Conservation (phyloP, 2,329 filamentous ascomycete genomes). For the Aspergillus oerlinghausenensis region DNA sequence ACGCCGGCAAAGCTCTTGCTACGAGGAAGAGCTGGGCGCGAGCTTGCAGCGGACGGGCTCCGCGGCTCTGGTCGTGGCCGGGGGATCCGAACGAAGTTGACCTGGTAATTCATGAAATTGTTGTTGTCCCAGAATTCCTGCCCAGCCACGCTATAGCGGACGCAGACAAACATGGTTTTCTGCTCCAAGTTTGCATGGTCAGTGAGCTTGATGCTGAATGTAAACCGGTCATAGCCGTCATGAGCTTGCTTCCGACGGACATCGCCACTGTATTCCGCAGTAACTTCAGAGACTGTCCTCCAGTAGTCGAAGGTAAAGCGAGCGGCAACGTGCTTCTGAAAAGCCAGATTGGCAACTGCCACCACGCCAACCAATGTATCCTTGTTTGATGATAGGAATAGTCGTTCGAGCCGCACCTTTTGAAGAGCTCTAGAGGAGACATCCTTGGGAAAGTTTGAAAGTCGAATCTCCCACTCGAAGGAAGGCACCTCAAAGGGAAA, state of each 20-base stretch:
- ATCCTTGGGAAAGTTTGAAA: constrained; percentile 76
- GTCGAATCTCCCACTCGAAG: constrained; percentile 81
- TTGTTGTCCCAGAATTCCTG: constrained; percentile 97
- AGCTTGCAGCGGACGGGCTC: constrained; percentile 47
- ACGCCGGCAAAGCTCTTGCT: constrained; percentile 57
- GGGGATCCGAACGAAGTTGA: constrained; percentile 82
- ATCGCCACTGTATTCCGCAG: constrained; percentile 80
- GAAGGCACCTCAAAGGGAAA: constrained; percentile 70
- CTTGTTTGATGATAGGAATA: constrained; percentile 84
- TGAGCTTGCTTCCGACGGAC: constrained; percentile 60
- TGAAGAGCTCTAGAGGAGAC: constrained; percentile 53
- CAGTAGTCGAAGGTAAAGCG: constrained; percentile 96
- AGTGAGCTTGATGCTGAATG: constrained; percentile 87
- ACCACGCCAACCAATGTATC: constrained; percentile 80
- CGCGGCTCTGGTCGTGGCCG: constrained; percentile 51
- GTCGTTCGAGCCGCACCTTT: constrained; percentile 75
- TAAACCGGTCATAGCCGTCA: constrained; percentile 79
- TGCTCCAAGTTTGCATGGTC: constrained; percentile 87
- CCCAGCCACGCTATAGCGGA: constrained; percentile 79
- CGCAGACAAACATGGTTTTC: constrained; percentile 89
- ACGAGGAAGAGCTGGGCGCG: constrained; percentile 58
- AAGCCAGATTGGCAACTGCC: constrained; percentile 81
- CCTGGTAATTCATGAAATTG: constrained; percentile 76
- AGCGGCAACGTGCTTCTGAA: constrained; percentile 83
- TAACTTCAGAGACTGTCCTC: constrained; percentile 95